Evolutionary conservation across 768 basidiomycete genomes (phyloP), one percentile per base, ranked within the genome.

Genomic region (Rubroboletus pulcherrimus): DNA sequence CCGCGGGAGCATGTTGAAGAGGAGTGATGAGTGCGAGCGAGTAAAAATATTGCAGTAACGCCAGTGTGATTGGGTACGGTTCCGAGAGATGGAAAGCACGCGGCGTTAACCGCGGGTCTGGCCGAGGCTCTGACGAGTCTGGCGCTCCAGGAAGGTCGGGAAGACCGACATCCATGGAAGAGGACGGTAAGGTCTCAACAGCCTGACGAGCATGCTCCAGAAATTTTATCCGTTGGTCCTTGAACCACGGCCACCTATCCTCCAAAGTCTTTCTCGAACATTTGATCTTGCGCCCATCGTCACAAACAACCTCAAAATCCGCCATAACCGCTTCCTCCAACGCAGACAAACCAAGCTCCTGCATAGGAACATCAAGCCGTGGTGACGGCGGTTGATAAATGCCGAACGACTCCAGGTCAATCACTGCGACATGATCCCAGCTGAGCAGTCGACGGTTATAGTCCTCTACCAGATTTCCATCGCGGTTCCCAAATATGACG

Each of bases 231-330:
- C 87, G 75, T 65, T 91, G 86, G 50, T 85, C 82, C 61, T 82
- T 81, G 78, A 99, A 94, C 96, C 96, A 99, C 2, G 89, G 84
- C 96, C 96, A 99, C 34, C 95, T 81, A 34, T 93, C 87, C 66
- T 91, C 88, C 30, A 99, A 76, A n/a, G 93, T 68, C 67, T 81
- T 85, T 45, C 92, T 80, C 24, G 93, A 94, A 68, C 92, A 94
- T 49, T 79, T 74, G 58, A 99, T 82, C 61, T 81, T 82, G 52
- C 91, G 80, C 2, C 91, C 91, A 69, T 98, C 96, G 61, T 95
- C 91, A 66, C 93, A 95, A 14, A 96, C 74, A 55, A 99, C 79
- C 65, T 95, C 92, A 62, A 98, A 98, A 72, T 99, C 96, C 1
- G 91, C 81, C n/a, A 89, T 74, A 19, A 87, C 75, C 31, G 78